Base-by-base conservation (phyloP, 345 rosid species). In the Gossypium australe region DNA sequence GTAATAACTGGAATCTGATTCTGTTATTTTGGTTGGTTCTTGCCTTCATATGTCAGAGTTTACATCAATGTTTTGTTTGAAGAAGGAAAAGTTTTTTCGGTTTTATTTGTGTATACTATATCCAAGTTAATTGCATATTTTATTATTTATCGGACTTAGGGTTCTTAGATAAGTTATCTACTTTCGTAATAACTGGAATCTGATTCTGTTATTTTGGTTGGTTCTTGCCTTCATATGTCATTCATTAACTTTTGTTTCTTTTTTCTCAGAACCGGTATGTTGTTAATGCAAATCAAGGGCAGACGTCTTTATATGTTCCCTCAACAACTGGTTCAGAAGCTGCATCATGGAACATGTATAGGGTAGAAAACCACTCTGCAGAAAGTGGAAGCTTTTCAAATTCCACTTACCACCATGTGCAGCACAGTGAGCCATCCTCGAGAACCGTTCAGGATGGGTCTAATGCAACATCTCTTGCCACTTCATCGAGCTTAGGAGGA, bases 241-340 rank as follows among this genome's bases (percentile, higher is more conserved):
- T 69, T 29, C 60, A 70, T 70, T 47, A 62, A 27, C 47, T 61
- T 64, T 49, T 56, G 18, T 57, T 24, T 58, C 47, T 72, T 44
- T 25, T 13, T 29, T 20, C 64, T 25, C 80, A 95, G 97, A 83
- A 84, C 47, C 93, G 77, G 76, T 88, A 89, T 81, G 76, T 75
- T 82, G 84, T 81, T 76, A 97, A 89, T 81, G 87, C 80, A 58
- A 83, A 82, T 81, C 97, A 90, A 79, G 88, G 72, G 10, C 93
- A 92, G 48, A 58, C 83, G 49, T 70, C 86, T 67, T 80, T 87
- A 52, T 87, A 90, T 85, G 79, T 75, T 25, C 83, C 88, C 78
- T 71, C 86, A 56, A 58, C 83, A 61, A 55, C 68, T 75, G 87
- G 82, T 63, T 74, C 90, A 52, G 87, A 87, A 11, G 75, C 78